These are phyloP conservation scores for Phlyctochytrium bullatum DNA, from an alignment of 192 early-diverging fungal genomes.

Conservation along the genomic window DNA sequence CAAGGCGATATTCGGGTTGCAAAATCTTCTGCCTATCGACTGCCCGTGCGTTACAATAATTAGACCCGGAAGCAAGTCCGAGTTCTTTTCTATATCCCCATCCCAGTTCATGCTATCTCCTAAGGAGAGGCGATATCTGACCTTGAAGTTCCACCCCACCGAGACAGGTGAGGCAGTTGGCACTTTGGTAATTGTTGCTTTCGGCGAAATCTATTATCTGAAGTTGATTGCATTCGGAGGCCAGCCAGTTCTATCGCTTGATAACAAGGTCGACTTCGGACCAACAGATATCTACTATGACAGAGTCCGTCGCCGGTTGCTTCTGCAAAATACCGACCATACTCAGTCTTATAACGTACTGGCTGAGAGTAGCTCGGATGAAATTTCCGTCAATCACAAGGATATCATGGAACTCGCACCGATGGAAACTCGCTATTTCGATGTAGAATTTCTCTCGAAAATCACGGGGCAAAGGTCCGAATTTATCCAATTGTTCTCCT, in stretches of 20 bases:
- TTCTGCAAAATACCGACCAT: constrained; percentile 28
- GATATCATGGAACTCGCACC: constrained; percentile 36
- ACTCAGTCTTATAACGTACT: constrained; percentile 27
- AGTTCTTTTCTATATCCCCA: constrained; percentile 30
- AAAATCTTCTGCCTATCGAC: constrained; percentile 43
- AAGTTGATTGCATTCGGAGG: constrained; percentile 28
- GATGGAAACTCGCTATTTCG: constrained; percentile 29
- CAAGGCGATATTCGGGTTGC: constrained; percentile 27
- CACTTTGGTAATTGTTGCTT: constrained; percentile 35
- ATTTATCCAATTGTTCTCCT: constrained; percentile 33
- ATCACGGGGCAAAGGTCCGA: constrained; percentile 46
- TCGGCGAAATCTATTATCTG: constrained; percentile 38
- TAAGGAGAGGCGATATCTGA: constrained; percentile 41
- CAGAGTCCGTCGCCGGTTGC: constrained; percentile 27
- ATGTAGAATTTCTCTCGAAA: constrained; percentile 35
- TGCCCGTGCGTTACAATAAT: constrained; percentile 42
- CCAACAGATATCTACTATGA: constrained; percentile 53
- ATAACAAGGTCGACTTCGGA: constrained; percentile 52
- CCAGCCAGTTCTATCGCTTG: constrained; percentile 33
- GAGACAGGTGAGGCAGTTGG: constrained; percentile 22
- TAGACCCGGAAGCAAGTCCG: constrained; percentile 11
- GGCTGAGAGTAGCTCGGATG: constrained; percentile 34
- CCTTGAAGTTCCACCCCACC: constrained; percentile 38
- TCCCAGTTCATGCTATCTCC: constrained; percentile 40
- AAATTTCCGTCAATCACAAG: constrained; percentile 42